Base-by-base conservation (phyloP, 164 flowering plant genomes). In the Chloranthus sessilifolius region DNA sequence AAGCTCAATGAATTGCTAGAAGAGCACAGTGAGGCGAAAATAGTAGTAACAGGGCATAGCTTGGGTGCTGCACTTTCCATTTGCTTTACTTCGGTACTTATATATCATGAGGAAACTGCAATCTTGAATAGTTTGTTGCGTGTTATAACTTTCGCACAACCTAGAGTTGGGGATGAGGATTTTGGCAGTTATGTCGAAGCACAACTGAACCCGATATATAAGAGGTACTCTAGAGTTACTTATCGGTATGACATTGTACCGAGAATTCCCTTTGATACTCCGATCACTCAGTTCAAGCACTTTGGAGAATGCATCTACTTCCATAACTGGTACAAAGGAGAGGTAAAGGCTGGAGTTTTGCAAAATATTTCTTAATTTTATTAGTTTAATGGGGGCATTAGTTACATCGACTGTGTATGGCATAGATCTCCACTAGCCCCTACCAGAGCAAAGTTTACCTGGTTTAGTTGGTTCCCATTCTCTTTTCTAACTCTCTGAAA, bases 131-230 rank as follows among this genome's bases (percentile, higher is more conserved):
- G 76, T 27, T 16, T 72, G 15, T 56, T 50, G 1, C 80, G 82
- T 1, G 63, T 80, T 1, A 74, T 69, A 28, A 80, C 82, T 1
- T 77, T 60, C 38, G 85, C 80, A 8, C 82, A 77, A 40, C 80
- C 82, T 2, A 62, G 80, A 22, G 75, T 77, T n/a, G 85, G 85
- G 6, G 75, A 74, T 38, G 57, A 33, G 6, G 20, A 43, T 7
- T 75, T 74, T 29, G 76, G 64, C 4, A 27, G 61, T 1, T 73
- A 47, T 36, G 66, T 77, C 81, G 30, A 29, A 1, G 39, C 47
- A 5, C n/a, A 47, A 5, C 36, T 80, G 31, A 25, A 36, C 1
- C 40, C 26, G n/a, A n/a, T 64, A 17, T 73, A 1, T 85, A 90
- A 26, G 17, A 19, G 25, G 1, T 80, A 71, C 35, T 49, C 12